Evolutionary conservation across 2,329 filamentous ascomycete genomes (phyloP).

Genomic region (Cadophora sp.): DNA sequence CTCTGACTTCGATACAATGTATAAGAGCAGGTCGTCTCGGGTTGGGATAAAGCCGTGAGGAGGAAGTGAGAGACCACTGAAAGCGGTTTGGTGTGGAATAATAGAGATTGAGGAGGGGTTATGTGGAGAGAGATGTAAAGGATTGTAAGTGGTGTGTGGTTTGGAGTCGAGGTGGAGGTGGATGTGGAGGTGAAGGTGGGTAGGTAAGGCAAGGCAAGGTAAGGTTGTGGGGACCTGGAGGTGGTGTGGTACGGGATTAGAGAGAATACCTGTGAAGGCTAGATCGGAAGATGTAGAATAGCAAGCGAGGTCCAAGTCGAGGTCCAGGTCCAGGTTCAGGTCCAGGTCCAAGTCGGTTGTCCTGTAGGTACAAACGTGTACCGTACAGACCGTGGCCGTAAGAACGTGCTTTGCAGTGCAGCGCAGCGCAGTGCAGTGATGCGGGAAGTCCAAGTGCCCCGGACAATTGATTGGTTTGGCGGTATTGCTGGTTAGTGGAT

Average conservation of each 20-base stretch:
- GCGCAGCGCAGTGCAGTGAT: not conserved
- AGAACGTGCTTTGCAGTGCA: constrained; percentile 1
- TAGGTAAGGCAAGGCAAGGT: not conserved
- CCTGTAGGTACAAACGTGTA: constrained; percentile 8
- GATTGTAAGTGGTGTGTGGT: not conserved
- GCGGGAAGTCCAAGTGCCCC: not conserved
- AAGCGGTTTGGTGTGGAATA: constrained; percentile 15
- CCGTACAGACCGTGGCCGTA: not conserved
- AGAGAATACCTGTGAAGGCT: not conserved
- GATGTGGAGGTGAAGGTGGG: not conserved
- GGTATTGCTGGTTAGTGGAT: not conserved
- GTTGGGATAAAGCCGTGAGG: constrained; percentile 25
- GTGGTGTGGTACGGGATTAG: constrained; percentile 1
- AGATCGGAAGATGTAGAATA: not conserved
- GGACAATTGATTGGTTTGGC: not conserved
- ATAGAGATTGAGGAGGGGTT: constrained; percentile 18
- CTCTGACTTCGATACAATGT: constrained; percentile 23
- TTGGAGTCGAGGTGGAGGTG: not conserved
- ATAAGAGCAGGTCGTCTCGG: constrained; percentile 23
- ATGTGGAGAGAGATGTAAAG: not conserved
- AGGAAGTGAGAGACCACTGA: not conserved
- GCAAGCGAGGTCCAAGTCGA: constrained; percentile 9
- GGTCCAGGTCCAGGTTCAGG: not conserved
- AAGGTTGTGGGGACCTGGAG: not conserved
- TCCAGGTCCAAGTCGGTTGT: not conserved